phyloP scores from a whole-genome alignment of 306 rosid species.

The Rosa rugosa region DNA sequence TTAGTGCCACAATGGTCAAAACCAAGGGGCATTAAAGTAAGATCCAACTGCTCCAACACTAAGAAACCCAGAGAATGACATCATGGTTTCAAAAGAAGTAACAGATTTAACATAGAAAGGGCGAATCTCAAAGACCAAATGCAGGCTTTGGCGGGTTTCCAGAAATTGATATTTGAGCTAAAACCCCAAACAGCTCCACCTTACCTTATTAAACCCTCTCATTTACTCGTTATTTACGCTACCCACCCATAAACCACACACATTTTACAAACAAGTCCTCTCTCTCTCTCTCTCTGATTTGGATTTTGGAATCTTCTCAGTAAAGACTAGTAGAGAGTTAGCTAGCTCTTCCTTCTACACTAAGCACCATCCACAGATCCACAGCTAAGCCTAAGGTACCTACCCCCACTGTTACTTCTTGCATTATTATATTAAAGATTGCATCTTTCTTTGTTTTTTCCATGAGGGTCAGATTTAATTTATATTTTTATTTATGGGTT shows the following conservation, averaged over 20 bases:
- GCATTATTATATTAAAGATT: conserved; percentile 15
- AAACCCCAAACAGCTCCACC: conserved; percentile 36
- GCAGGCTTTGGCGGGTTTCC: conserved; percentile 47
- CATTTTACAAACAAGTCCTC: background rate
- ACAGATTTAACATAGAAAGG: background rate
- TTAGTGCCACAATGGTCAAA: background rate
- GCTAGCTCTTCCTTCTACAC: conserved; percentile 35
- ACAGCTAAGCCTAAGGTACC: conserved; percentile 21
- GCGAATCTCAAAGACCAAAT: conserved; percentile 4
- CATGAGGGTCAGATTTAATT: background rate
- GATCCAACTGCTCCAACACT: background rate
- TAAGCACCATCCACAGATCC: conserved; percentile 49
- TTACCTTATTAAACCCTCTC: conserved; percentile 37
- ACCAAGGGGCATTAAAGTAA: background rate
- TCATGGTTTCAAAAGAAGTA: background rate
- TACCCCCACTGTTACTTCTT: conserved; percentile 2
- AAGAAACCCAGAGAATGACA: background rate
- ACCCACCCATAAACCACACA: conserved; percentile 11
- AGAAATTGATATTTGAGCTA: conserved; percentile 42
- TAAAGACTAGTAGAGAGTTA: conserved; percentile 23
- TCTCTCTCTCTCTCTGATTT: background rate
- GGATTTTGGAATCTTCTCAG: conserved; percentile 22
- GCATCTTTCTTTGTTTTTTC: background rate
- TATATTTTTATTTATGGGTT: background rate
- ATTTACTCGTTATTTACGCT: conserved; percentile 39